Base-by-base conservation (phyloP, 1,139 yeast species). In the Sugiyamaella grinbergsii region DNA sequence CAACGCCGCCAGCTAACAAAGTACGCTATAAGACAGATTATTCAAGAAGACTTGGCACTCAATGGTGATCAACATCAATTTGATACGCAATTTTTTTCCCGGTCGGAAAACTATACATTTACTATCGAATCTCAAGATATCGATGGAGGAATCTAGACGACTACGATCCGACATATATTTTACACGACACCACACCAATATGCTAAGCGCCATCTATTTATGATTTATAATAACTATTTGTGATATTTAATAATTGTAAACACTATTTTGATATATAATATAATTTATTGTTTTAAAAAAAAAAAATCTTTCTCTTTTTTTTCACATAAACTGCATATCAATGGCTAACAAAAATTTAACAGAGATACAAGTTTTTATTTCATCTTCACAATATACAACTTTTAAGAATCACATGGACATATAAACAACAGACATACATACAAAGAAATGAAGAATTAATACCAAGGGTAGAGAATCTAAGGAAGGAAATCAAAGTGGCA, bases 11-110 rank as follows among this genome's bases (percentile, higher is more conserved):
- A 46, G 26, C 42, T 33, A 18, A 54, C 58, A 11, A 50, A 50
- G 42, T 29, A 22, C 16, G 54, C 54, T 33, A 54, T 57, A 29
- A 38, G 45, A 19, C 46, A 51, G 23, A 33, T 57, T 13, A 51
- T 57, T 49, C 42, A 46, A 5, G 58, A 52, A 5, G 58, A 55
- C 34, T 13, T 52, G n/a, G 36, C 16, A 11, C 42, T 52, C 36
- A 55, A 54, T 31, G 54, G 55, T 1, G 51, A 52, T 22, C 42
- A 24, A 15, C 24, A 29, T 16, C 56, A 50, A 29, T 49, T 55
- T 29, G 36, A 26, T n/a, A 49, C 55, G 10, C 24, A 31, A 5
- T 57, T 54, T 42, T 55, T 57, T 20, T 16, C 23, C n/a, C 42
- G 49, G n/a, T 42, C 49, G 13, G 53, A 51, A 19, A 57, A 54